Base-by-base conservation (phyloP, 2,329 filamentous ascomycete species). In the Microsporum ferrugineum region DNA sequence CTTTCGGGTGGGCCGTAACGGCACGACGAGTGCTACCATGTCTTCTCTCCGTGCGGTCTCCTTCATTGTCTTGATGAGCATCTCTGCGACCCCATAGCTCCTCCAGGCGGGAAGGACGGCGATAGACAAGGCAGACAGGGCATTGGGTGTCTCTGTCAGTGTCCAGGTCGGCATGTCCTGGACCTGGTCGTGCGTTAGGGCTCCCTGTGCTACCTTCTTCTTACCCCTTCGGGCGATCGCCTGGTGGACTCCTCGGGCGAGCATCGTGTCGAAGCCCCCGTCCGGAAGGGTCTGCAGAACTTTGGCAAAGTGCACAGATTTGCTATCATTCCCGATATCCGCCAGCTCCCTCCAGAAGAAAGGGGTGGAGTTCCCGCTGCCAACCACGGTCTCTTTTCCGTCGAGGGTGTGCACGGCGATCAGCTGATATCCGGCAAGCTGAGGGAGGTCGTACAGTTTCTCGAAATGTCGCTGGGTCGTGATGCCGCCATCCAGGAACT, bases 301-400 rank as follows among this genome's bases (percentile, higher is more conserved):
- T 5, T 3, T 10, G 23, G 55, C n/a, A 2, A 31, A 23, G 34
- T 29, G 31, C 8, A 5, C 6, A 5, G 1, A 12, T 17, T 29
- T 33, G 27, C 27, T 33, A n/a, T 33, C 1, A 34, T 7, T 7
- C 12, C 33, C 12, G 12, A 55, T 36, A 5, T 17, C 12, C 12
- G 29, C 55, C 17, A 57, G 27, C 36, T 57, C 55, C 8, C n/a
- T 6, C 55, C 55, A 57, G 39, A 27, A 57, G 55, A 57, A 57
- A 5, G 55, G 55, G 29, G 27, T 57, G 2, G 34, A 57, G 17
- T 43, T 41, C 10, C 36, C 55, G 2, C n/a, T 27, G 2, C 36
- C 55, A 10, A 57, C 27, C 27, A 57, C 23, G 10, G 55, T 41
- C 34, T 57, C 55, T 2, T 41, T 31, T 23, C 39, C 55, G 17